phyloP scores from a whole-genome alignment of 805 yeast genomes.

The Candida broadrunensis region DNA sequence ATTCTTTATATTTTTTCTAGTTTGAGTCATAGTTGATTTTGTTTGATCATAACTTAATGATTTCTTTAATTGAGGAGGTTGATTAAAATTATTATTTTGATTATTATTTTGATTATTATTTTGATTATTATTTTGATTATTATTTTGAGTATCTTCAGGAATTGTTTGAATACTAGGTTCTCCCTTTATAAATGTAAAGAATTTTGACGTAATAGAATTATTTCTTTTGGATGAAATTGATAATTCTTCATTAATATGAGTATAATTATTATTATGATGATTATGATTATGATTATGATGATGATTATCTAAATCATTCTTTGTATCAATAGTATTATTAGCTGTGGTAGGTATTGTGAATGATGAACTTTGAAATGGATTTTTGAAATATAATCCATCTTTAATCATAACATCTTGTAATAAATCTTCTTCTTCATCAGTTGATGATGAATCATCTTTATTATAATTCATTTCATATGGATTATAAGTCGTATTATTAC shows the following conservation, averaged over 20 bases:
- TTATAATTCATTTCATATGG: background rate
- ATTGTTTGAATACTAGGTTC: too few relatives aligned
- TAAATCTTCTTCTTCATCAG: conserved; percentile 6
- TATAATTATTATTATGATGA: background rate
- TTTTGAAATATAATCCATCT: background rate
- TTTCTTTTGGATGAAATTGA: conserved; percentile 3
- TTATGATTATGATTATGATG: too few relatives aligned
- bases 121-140: background rate
- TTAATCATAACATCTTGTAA: conserved; percentile 2
- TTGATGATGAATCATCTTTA: too few relatives aligned
- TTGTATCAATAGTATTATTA: background rate
- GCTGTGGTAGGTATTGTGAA: background rate
- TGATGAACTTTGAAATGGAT: background rate
- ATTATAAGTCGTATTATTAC: too few relatives aligned
- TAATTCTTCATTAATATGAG: background rate
- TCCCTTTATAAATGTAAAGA: conserved; percentile 16
- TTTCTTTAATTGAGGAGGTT: conserved; percentile 13
- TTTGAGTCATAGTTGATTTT: conserved; percentile 29
- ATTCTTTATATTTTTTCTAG: conserved; percentile 18
- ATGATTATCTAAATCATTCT: background rate
- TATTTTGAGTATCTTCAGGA: too few relatives aligned
- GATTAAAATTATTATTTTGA: background rate
- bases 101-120: too few relatives aligned
- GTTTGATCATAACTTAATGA: conserved; percentile 35
- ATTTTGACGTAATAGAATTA: conserved; percentile 17